A percentile compares a stretch with the other conserved stretches of the same genome.
Evolutionary conservation across 345 rosid species (phyloP).

Genomic region (Garcia nutans): DNA sequence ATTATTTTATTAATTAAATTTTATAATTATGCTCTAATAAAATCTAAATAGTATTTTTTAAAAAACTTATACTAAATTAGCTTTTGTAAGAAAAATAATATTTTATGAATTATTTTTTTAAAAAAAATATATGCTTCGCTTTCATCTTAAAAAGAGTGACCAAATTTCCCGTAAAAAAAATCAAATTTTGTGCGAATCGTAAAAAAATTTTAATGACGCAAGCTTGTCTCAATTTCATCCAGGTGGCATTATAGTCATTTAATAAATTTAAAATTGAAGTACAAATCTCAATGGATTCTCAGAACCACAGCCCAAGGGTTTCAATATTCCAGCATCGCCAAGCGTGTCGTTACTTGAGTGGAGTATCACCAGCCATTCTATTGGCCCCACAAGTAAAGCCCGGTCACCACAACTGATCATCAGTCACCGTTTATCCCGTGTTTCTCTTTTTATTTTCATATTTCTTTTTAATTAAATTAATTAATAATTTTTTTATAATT

Average conservation of each 20-base stretch:
- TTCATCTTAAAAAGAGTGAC: too few relatives aligned
- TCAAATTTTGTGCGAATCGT: neutral
- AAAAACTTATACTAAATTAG: too few relatives aligned
- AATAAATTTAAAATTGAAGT: neutral
- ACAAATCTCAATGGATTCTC: neutral
- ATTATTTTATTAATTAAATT: too few relatives aligned
- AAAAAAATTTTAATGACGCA: neutral
- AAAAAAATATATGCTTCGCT: too few relatives aligned
- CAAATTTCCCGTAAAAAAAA: neutral
- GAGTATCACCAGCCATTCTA: neutral
- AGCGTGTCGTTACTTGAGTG: slow-evolving; percentile 1
- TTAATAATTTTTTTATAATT: neutral
- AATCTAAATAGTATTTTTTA: too few relatives aligned
- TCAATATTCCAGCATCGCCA: neutral
- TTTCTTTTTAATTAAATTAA: neutral
- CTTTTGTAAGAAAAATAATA: too few relatives aligned
- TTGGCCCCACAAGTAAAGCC: slow-evolving; percentile 7
- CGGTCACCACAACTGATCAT: neutral
- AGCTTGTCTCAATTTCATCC: neutral
- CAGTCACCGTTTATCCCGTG: neutral
- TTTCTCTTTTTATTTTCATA: neutral
- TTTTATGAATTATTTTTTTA: too few relatives aligned
- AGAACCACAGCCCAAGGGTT: neutral
- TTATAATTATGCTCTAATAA: too few relatives aligned
- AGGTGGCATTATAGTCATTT: neutral